Conservation (phyloP, 495 filamentous ascomycete species). For the Aspergillus coremiiformis region DNA sequence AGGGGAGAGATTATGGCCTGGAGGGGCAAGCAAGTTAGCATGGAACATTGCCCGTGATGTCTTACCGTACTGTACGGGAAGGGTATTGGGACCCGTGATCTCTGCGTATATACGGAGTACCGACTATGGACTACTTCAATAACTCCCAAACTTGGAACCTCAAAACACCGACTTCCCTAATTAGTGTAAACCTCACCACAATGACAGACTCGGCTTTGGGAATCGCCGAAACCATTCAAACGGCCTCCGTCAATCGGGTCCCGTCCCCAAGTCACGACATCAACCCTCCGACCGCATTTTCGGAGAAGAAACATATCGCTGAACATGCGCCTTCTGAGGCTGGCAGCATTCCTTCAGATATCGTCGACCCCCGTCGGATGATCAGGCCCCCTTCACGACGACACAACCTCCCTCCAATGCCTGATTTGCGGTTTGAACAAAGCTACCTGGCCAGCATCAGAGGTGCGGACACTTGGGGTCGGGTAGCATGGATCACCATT, state of each 20-base stretch:
- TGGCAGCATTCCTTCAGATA: conserved; percentile 37
- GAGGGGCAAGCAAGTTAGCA: conserved; percentile 19
- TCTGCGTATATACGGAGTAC: no score
- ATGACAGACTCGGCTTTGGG: conserved; percentile 47
- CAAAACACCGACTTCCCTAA: no score
- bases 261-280: conserved; percentile 68
- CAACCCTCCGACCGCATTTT: conserved; percentile 69
- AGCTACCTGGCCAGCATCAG: conserved; percentile 85
- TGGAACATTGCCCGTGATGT: not conserved
- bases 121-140: no score
- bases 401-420: conserved; percentile 68
- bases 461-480: conserved; percentile 65
- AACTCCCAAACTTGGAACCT: no score
- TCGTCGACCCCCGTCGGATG: conserved; percentile 46
- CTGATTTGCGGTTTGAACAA: conserved; percentile 94
- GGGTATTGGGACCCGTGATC: no score
- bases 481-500: conserved; percentile 73
- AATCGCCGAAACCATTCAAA: conserved; percentile 69
- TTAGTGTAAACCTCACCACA: conserved; percentile 14
- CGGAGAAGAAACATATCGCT: conserved; percentile 41
- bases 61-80: not conserved
- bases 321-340: conserved; percentile 44
- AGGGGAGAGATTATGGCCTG: conserved; percentile 18
- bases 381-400: conserved; percentile 47
- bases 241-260: conserved; percentile 61